Base-by-base conservation (phyloP, 2,329 filamentous ascomycete species). In the Nigrospora sphaerica region DNA sequence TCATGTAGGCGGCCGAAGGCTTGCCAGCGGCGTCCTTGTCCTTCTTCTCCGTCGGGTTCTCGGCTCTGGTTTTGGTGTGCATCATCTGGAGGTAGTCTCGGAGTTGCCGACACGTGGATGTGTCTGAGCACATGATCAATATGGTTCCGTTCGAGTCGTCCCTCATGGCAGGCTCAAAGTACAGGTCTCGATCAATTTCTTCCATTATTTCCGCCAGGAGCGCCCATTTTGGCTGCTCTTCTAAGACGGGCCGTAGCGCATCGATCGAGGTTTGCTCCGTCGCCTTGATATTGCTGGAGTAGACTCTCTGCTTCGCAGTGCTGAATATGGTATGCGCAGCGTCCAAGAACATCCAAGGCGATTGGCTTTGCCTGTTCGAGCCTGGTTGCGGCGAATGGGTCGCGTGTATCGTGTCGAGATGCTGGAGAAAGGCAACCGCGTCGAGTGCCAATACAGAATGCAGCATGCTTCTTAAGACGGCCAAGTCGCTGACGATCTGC, bases 341-440 rank as follows among this genome's bases (percentile, higher is more conserved):
- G 63, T 97, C 93, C 6, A 97, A 77, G 57, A 96, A 97, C 32
- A 98, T 74, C 93, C 93, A 98, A 0, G 93, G 93, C 0, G 91
- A 95, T 57, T 95, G 89, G 32, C 85, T 91, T 59, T 95, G 88
- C 52, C 85, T 81, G 3, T 83, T 95, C 3, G 90, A 92, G 0
- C 90, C 91, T 10, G 90, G 87, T 1, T 88, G 85, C 5, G 93
- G 91, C 41, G 88, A 86, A 60, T 95, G 90, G 1, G 91, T 88
- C 11, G 92, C 89, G 42, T 95, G 81, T 40, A 98, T 92, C 1
- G 90, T 96, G 62, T 98, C 93, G 5, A 98, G 77, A 62, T 95
- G 92, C 61, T 92, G 88, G 50, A 95, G 80, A 62, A 98, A 95
- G 6, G 86, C 88, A 32, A 97, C 89, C 17, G 89, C 83, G 65